Conservation (phyloP, 768 basidiomycete genomes). For the Mycena rebaudengoi region DNA sequence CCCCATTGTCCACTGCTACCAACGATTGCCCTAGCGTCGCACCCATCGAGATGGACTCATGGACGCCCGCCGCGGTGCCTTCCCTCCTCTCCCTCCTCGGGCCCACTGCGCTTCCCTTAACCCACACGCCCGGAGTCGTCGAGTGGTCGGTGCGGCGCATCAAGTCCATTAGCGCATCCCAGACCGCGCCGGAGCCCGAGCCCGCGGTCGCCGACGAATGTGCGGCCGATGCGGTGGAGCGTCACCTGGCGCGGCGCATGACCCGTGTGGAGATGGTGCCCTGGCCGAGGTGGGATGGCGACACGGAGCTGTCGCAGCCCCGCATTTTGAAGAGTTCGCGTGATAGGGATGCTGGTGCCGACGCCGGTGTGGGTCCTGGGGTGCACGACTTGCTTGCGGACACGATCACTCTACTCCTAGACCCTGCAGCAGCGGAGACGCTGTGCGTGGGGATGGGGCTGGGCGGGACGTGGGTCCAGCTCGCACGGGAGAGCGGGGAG, state of each 20-base stretch:
- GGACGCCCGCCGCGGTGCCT: too few relatives aligned
- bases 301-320: constrained; percentile 35
- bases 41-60: too few relatives aligned
- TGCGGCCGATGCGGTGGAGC: constrained; percentile 42
- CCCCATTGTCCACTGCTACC: too few relatives aligned
- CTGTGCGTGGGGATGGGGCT: constrained; percentile 39
- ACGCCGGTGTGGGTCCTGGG: too few relatives aligned
- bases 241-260: constrained; percentile 35
- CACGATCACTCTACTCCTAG: constrained; percentile 37
- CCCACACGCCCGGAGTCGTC: constrained; percentile 70
- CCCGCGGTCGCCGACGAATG: constrained; percentile 32
- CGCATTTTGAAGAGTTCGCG: constrained; percentile 43
- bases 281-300: constrained; percentile 50
- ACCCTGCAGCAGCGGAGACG: constrained; percentile 18
- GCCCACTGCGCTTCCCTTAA: constrained; percentile 62
- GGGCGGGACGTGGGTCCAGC: constrained; percentile 45
- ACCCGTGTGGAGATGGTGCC: constrained; percentile 39
- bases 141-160: constrained; percentile 71
- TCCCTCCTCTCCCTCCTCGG: constrained; percentile 56
- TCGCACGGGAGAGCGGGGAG: constrained; percentile 21
- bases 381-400: constrained; percentile 14
- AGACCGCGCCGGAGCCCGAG: too few relatives aligned
- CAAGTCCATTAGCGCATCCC: constrained; percentile 52
- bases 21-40: too few relatives aligned
- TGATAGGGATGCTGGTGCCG: constrained; percentile 36